phyloP scores from a whole-genome alignment of 306 rosid species.

The Rosa persica region DNA sequence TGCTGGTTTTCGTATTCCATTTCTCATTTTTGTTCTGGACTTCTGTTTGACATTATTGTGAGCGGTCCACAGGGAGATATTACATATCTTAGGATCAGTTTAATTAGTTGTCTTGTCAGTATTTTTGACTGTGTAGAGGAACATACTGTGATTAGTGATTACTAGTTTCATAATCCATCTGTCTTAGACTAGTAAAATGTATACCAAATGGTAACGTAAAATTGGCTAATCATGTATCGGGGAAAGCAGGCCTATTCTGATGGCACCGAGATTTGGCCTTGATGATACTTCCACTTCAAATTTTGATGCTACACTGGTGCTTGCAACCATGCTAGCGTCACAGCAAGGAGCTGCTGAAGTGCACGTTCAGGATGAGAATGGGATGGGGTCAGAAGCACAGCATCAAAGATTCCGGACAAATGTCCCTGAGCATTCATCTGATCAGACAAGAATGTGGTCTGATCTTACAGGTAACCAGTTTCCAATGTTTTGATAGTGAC shows the following conservation, averaged over 20 bases:
- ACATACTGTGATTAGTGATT: background rate
- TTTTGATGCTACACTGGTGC: slow-evolving; percentile 89
- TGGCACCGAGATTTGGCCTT: slow-evolving; percentile 88
- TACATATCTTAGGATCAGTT: background rate
- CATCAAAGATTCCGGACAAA: slow-evolving; percentile 48
- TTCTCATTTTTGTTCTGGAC: background rate
- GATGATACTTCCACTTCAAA: slow-evolving; percentile 78
- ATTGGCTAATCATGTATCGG: slow-evolving; percentile 2
- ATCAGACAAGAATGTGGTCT: slow-evolving; percentile 91
- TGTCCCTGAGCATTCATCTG: slow-evolving; percentile 77
- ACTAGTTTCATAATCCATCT: background rate
- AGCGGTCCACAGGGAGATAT: background rate
- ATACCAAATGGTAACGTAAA: background rate
- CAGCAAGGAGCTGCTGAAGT: slow-evolving; percentile 46
- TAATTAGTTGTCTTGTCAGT: background rate
- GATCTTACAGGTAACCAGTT: slow-evolving; percentile 81
- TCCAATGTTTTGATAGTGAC: slow-evolving; percentile 1
- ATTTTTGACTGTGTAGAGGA: background rate
- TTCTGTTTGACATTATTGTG: background rate
- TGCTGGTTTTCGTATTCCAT: background rate
- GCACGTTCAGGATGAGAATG: slow-evolving; percentile 50
- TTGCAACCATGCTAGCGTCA: slow-evolving; percentile 91
- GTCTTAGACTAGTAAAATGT: background rate
- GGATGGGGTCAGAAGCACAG: slow-evolving; percentile 45
- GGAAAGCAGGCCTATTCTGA: slow-evolving; percentile 75